phyloP scores from a whole-genome alignment of 305 asterid genomes.

The Fraxinus floribunda region DNA sequence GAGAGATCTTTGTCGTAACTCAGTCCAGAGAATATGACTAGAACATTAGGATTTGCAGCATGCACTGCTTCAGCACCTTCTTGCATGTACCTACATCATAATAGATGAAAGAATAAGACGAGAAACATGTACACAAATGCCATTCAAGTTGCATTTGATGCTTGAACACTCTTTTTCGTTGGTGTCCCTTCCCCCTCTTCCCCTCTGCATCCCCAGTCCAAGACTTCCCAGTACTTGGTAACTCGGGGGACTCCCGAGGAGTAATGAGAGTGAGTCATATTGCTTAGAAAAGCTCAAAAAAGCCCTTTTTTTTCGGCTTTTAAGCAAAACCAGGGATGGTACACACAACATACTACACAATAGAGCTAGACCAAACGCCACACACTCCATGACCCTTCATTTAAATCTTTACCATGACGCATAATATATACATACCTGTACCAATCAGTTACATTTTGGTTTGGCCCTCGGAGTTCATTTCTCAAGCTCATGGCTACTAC shows the following conservation, averaged over 20 bases:
- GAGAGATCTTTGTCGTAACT: conserved; percentile 67
- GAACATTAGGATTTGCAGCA: conserved; percentile 64
- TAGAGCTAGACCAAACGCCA: not conserved
- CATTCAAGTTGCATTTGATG: not conserved
- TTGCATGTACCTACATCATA: conserved; percentile 63
- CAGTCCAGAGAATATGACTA: conserved; percentile 74
- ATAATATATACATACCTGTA: conserved; percentile 48
- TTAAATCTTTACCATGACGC: not conserved
- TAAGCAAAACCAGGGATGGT: not conserved
- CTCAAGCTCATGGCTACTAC: conserved; percentile 90
- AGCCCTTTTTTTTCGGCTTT: not conserved
- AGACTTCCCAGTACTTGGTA: not conserved
- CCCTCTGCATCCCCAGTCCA: not conserved
- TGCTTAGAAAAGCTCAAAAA: not conserved
- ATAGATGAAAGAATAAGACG: not conserved
- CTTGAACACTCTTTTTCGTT: not conserved
- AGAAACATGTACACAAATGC: not conserved
- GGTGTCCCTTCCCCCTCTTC: not conserved
- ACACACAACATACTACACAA: not conserved
- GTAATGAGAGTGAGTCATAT: not conserved
- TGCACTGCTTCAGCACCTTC: conserved; percentile 90
- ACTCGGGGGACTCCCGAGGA: not conserved
- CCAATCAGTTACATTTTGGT: conserved; percentile 74
- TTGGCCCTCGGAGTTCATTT: conserved; percentile 83
- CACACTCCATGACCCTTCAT: not conserved